A percentile compares a stretch with the other conserved stretches of the same genome.
phyloP scores from a whole-genome alignment of 306 rosid genomes.

The Carpinus viminea region DNA sequence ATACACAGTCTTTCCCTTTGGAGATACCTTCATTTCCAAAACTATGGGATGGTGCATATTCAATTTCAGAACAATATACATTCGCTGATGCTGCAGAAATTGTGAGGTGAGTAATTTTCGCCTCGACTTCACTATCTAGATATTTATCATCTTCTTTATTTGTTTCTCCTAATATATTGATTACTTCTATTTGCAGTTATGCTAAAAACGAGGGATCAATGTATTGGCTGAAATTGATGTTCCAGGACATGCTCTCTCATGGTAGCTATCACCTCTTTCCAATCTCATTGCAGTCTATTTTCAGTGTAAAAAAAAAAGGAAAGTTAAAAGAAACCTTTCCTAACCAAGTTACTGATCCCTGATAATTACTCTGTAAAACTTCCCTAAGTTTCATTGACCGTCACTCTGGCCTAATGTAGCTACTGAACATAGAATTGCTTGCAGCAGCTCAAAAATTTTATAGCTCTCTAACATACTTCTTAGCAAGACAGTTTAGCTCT shows the following conservation, averaged over 20 bases:
- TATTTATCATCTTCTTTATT: neutral
- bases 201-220: constrained; percentile 42
- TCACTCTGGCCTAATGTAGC: neutral
- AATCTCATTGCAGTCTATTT: neutral
- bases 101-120: constrained; percentile 34
- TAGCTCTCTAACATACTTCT: neutral
- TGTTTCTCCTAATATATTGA: neutral
- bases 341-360: neutral
- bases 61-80: constrained; percentile 40
- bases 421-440: neutral
- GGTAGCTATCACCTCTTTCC: constrained; percentile 21
- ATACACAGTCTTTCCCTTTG: constrained; percentile 45
- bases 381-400: neutral
- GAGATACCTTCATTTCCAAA: constrained; percentile 52
- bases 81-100: constrained; percentile 39
- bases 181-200: constrained; percentile 24
- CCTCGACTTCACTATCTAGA: neutral
- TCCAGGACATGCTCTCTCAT: constrained; percentile 48
- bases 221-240: constrained; percentile 49
- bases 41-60: constrained; percentile 49
- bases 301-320: neutral
- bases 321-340: neutral
- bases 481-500: neutral
- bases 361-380: neutral
- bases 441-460: neutral